These are phyloP conservation scores for Pythium vanterpoolii DNA, from an alignment of 352 stramenopile species.

Conservation along the genomic window DNA sequence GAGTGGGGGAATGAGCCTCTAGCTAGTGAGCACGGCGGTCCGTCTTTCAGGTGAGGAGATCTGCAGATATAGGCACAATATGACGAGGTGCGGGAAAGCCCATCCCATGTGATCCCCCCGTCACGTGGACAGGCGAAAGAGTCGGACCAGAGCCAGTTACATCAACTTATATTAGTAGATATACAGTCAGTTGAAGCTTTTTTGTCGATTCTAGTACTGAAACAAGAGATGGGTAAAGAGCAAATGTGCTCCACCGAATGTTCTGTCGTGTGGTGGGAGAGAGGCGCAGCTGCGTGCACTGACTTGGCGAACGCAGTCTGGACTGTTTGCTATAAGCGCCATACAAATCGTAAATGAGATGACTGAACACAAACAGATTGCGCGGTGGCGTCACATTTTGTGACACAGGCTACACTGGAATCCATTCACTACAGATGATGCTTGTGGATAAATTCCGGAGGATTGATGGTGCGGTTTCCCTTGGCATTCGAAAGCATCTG, in stretches of 20 bases:
- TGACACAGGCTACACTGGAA: no score
- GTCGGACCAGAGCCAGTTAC: conserved; percentile 8
- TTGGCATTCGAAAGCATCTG: no score
- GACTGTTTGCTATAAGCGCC: neutral
- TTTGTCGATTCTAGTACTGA: neutral
- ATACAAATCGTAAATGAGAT: no score
- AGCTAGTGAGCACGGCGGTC: neutral
- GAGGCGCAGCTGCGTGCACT: neutral
- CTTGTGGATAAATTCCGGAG: no score
- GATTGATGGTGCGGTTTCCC: no score
- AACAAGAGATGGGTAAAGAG: neutral
- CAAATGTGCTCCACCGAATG: neutral
- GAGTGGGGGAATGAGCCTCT: conserved; percentile 21
- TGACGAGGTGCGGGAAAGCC: neutral
- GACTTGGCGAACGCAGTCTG: neutral
- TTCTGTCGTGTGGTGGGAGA: neutral
- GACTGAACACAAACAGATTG: no score
- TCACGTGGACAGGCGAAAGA: conserved; percentile 1
- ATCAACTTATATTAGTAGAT: conserved; percentile 2
- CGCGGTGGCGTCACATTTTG: no score
- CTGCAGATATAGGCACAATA: neutral
- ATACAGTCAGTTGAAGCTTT: no score
- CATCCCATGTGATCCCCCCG: neutral
- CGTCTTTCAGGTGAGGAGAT: neutral
- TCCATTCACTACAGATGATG: no score